Percentiles rank a stretch among this genome's conserved stretches.
Conservation (phyloP, 2,329 filamentous ascomycete genomes). For the Sarocladiaceae sp. region DNA sequence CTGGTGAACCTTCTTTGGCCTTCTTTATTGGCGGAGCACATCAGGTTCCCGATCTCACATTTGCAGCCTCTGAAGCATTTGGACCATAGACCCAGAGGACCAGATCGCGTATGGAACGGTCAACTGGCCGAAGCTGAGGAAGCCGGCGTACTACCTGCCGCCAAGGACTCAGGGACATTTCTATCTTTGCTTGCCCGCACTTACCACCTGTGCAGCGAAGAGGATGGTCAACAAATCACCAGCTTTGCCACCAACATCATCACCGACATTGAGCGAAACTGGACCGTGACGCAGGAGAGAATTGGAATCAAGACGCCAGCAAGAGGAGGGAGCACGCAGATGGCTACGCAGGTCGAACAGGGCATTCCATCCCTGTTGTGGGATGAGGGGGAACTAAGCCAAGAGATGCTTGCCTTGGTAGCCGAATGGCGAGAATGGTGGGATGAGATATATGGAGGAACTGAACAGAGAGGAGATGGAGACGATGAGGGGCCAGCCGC, state of each 20-base stretch:
- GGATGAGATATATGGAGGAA: too few species aligned
- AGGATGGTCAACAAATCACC: slow-evolving; percentile 24
- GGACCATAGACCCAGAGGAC: too few species aligned
- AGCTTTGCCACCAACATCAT: slow-evolving; percentile 37
- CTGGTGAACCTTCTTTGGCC: slow-evolving; percentile 26
- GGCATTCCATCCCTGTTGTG: slow-evolving; percentile 27
- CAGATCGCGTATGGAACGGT: too few species aligned
- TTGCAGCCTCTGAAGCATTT: too few species aligned
- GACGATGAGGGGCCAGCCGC: too few species aligned
- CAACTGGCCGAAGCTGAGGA: too few species aligned
- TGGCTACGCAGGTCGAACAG: slow-evolving; percentile 27
- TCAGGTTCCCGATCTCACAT: too few species aligned
- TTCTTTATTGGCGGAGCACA: slow-evolving; percentile 5
- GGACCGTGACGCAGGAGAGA: slow-evolving; percentile 27
- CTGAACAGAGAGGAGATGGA: too few species aligned
- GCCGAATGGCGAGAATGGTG: too few species aligned
- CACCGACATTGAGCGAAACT: slow-evolving; percentile 38
- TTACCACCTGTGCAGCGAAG: background rate
- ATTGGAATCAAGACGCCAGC: slow-evolving; percentile 34
- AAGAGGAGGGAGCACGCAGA: slow-evolving; percentile 21
- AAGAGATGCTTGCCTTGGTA: background rate
- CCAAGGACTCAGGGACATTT: too few species aligned
- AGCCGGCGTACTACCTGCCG: too few species aligned
- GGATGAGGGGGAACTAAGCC: slow-evolving; percentile 21
- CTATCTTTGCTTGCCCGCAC: slow-evolving; percentile 18